Evolutionary conservation across 768 basidiomycete genomes (phyloP).

Genomic region (Panellus pusillus): DNA sequence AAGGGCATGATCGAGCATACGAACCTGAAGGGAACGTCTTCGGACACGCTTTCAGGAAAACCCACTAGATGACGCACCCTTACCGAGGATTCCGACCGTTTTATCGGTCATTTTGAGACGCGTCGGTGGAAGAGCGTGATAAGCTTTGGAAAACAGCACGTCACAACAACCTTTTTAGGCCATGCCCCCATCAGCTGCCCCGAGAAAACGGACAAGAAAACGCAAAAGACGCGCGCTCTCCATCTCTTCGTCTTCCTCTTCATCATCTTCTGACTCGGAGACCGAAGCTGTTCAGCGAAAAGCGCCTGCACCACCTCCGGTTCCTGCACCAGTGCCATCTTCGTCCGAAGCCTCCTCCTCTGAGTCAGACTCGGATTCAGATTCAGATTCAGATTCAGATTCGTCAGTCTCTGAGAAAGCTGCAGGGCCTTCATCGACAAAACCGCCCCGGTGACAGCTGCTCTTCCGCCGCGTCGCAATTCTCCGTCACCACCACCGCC

Average conservation of each 20-base stretch:
- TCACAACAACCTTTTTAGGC: neutral
- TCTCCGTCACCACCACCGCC: slow-evolving; percentile 50
- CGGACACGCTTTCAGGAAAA: neutral
- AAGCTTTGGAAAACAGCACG: neutral
- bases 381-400: slow-evolving; percentile 16
- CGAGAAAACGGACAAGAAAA: slow-evolving; percentile 52
- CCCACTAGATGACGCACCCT: slow-evolving; percentile 33
- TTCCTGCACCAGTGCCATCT: neutral
- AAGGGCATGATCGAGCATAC: neutral
- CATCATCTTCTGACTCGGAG: slow-evolving; percentile 21
- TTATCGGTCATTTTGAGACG: slow-evolving; percentile 40
- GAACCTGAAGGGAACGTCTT: slow-evolving; percentile 2
- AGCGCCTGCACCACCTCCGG: slow-evolving; percentile 3
- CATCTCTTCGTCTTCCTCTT: slow-evolving; percentile 29
- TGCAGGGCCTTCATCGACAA: slow-evolving; percentile 11
- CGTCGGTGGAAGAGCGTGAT: neutral
- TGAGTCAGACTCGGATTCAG: slow-evolving; percentile 32
- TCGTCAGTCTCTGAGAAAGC: slow-evolving; percentile 22
- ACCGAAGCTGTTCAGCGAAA: slow-evolving; percentile 4
- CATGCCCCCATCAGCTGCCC: slow-evolving; percentile 33
- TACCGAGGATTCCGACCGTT: slow-evolving; percentile 53
- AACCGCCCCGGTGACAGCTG: slow-evolving; percentile 6
- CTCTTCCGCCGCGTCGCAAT: slow-evolving; percentile 26
- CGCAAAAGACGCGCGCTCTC: slow-evolving; percentile 53
- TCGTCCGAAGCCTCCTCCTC: slow-evolving; percentile 23